Evolutionary conservation across 495 filamentous ascomycete species (phyloP), one percentile per base, ranked within the genome.

Genomic region (Pyrenula aspistea): DNA sequence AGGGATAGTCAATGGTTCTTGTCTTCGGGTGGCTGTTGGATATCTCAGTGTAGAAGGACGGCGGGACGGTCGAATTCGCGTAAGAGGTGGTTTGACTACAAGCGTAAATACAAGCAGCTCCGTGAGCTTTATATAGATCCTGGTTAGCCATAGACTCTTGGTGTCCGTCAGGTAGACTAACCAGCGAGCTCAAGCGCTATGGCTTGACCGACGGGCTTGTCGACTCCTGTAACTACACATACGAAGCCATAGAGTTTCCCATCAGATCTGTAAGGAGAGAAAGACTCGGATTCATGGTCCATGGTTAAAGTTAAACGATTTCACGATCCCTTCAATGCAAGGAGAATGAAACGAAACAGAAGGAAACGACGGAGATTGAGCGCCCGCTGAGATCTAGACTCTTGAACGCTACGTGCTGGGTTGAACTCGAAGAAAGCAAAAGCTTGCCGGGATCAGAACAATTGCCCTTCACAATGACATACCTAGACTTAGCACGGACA

Each of bases 191-290:
- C 81, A 19, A 63, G 57, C 15, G 77, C 72, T 54, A 84, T 83
- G 25, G 80, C 80, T 63, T 75, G 72, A 12, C 80, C 81, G 21
- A 83, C 71, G 0, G 80, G 73, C 60, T 81, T 77, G 0, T 73
- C 76, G 19, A 80, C 76, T 4, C 80, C 78, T 4, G 80, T 82
- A 2, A 84, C 80, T 2, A 84, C 76, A 60, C 80, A 84, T 24
- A 84, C 76, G 57, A 84, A 83, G 51, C 80, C 81, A 65, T 83
- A 80, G 58, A 84, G 70, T 61, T 84, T 84, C 36, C 79, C 81
- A 65, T 84, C 80, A 20, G 72, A 55, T 51, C 80, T 65, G 62
- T 83, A 83, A 0, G 80, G 80, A 24, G 75, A 81, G 58, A 83
- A 83, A 56, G 8, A 52, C 19, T 52, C 50, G 19, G 50, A 52